Conservation (phyloP, 2,329 filamentous ascomycete genomes). For the Aspergillus fischeri region DNA sequence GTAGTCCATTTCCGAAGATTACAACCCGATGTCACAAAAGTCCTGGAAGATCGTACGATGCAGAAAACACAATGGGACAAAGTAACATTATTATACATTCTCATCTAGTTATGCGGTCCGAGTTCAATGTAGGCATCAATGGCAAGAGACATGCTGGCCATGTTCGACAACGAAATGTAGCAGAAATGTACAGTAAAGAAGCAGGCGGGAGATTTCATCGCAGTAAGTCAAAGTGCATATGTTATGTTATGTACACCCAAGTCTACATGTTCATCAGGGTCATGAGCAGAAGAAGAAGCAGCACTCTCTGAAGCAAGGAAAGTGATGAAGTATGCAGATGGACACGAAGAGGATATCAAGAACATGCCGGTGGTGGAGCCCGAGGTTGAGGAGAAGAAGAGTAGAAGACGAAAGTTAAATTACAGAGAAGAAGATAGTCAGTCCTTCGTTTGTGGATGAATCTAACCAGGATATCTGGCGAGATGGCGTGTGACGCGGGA, state of each 20-base stretch:
- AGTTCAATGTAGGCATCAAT: not conserved
- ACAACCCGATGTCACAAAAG: not conserved
- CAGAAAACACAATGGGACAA: not conserved
- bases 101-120: not conserved
- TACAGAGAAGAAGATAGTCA: not conserved
- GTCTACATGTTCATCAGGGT: conserved; percentile 5
- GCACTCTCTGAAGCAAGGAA: not conserved
- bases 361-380: not conserved
- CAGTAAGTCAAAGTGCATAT: not conserved
- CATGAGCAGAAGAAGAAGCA: conserved; percentile 3
- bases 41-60: not conserved
- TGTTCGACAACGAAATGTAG: not conserved
- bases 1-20: too few species aligned
- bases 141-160: not conserved
- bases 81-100: not conserved
- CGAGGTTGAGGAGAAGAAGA: not conserved
- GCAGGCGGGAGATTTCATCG: not conserved
- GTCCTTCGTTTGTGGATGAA: not conserved
- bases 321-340: not conserved
- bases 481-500: too few species aligned
- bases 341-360: not conserved
- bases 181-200: not conserved
- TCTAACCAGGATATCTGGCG: too few species aligned
- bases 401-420: not conserved
- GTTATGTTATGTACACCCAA: not conserved